Base-by-base conservation (phyloP, 1,139 yeast genomes). In the Entelexis paramagnoliae region DNA sequence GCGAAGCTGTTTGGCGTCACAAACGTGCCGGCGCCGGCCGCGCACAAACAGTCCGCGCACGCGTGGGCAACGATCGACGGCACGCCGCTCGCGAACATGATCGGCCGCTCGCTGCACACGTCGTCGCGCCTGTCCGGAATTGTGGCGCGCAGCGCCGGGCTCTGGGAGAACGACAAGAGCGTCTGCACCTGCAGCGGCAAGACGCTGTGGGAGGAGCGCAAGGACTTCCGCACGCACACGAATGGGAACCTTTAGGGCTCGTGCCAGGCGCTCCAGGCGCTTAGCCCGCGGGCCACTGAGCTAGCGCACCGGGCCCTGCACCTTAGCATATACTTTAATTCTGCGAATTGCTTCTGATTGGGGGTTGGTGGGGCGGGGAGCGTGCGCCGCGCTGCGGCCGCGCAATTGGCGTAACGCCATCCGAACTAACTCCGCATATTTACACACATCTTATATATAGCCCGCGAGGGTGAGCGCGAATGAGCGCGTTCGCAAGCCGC, bases 121-220 rank as follows among this genome's bases (percentile, higher is more conserved):
- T 28, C 28, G 17, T 46, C 51, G 24, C 49, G 81, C 6, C 71
- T 81, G 48, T 85, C 79, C 48, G 97, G 97, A 24, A 95, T 91
- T 29, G 79, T 91, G 65, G 97, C 97, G 2, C 77, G 97, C 63
- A 83, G 95, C 62, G 97, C 98, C 1, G 98, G 98, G 13, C 84
- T 81, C 17, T 91, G 97, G 97, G 95, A 91, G 64, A 91, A 91
- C 67, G 85, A 83, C 62, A 91, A 91, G 68, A 80, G 81, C 58
- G 94, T 91, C 0, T 91, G 98, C 68, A 82, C 93, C 42, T 91
- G 98, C 66, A 80, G 93, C 28, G 98, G 98, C 11, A 87, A 88
- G 72, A 86, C 95, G 0, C 80, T 89, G 28, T 91, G 98, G 98
- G 88, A 91, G 65, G 98, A 91, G 66, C 75, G 96, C 53, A 69